These are phyloP conservation scores for Irineochytrium annulatum DNA, from an alignment of 192 early-diverging fungal species.

Conservation along the genomic window DNA sequence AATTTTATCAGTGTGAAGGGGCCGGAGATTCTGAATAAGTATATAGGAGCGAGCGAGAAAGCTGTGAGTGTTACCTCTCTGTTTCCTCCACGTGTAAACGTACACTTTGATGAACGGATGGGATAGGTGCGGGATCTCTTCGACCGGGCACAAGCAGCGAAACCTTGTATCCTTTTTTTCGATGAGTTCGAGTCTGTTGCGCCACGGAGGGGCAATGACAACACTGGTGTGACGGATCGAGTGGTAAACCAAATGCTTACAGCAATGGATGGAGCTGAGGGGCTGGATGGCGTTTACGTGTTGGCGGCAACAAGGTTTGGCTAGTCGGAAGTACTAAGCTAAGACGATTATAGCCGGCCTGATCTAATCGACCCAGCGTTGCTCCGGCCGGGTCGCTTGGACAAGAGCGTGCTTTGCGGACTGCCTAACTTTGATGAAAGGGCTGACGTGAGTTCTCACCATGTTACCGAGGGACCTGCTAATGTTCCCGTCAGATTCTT, in stretches of 20 bases:
- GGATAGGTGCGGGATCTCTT: slow-evolving; percentile 80
- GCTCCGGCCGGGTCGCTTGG: slow-evolving; percentile 82
- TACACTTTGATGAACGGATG: slow-evolving; percentile 1
- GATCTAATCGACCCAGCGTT: slow-evolving; percentile 85
- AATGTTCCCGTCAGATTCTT: slow-evolving; percentile 58
- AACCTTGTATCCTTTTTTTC: slow-evolving; percentile 95
- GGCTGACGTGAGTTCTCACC: slow-evolving; percentile 45
- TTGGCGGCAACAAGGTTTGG: slow-evolving; percentile 81
- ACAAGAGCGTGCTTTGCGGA: slow-evolving; percentile 75
- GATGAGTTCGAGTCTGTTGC: slow-evolving; percentile 99
- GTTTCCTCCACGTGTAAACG: neutral
- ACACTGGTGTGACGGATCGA: slow-evolving; percentile 96
- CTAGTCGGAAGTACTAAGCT: neutral
- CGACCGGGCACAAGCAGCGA: slow-evolving; percentile 86
- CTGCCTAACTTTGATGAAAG: slow-evolving; percentile 76
- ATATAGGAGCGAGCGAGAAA: slow-evolving; percentile 97
- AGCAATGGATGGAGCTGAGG: slow-evolving; percentile 98
- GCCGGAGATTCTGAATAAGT: slow-evolving; percentile 96
- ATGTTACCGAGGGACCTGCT: neutral
- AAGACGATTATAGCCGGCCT: slow-evolving; percentile 72
- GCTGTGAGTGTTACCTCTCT: slow-evolving; percentile 46
- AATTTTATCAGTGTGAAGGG: slow-evolving; percentile 98
- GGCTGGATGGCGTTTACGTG: slow-evolving; percentile 92
- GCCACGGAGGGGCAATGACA: slow-evolving; percentile 92
- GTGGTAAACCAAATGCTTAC: slow-evolving; percentile 99